A percentile compares a stretch with the other conserved stretches of the same genome.
phyloP scores from a whole-genome alignment of 805 yeast genomes.

The Ogataea ganodermae region DNA sequence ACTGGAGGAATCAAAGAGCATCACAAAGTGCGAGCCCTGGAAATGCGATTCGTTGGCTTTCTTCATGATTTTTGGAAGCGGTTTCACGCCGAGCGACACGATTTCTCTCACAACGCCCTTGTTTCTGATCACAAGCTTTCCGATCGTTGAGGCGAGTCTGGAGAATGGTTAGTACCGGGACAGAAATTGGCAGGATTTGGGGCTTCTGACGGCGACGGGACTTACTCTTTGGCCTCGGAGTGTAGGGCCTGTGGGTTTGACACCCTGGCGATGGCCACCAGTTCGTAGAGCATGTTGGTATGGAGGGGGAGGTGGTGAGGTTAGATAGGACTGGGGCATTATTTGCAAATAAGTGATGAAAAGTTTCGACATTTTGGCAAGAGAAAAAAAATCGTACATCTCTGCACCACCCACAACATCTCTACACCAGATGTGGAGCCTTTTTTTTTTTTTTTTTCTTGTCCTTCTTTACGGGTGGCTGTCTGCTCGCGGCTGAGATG shows the following conservation, averaged over 20 bases:
- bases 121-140: constrained; percentile 78
- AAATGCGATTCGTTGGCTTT: constrained; percentile 88
- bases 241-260: constrained; percentile 54
- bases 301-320: background rate
- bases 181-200: background rate
- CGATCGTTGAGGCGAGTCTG: constrained; percentile 55
- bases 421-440: background rate
- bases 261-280: constrained; percentile 86
- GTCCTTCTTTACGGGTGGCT: constrained; percentile 6
- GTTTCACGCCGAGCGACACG: constrained; percentile 73
- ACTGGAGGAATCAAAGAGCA: constrained; percentile 84
- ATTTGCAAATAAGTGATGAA: background rate
- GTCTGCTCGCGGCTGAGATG: constrained; percentile 3
- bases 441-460: background rate
- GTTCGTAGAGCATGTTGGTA: constrained; percentile 75
- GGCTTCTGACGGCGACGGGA: constrained; percentile 5
- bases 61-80: constrained; percentile 77
- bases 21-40: constrained; percentile 84
- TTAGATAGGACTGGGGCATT: background rate
- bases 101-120: constrained; percentile 93
- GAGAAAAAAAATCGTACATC: background rate
- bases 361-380: background rate
- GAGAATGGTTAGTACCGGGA: constrained; percentile 1
- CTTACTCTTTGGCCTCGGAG: constrained; percentile 62
- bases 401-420: constrained; percentile 3